A percentile compares a stretch with the other conserved stretches of the same genome.
Conservation (phyloP, 768 basidiomycete species). For the Cystofilobasidium capitatum region DNA sequence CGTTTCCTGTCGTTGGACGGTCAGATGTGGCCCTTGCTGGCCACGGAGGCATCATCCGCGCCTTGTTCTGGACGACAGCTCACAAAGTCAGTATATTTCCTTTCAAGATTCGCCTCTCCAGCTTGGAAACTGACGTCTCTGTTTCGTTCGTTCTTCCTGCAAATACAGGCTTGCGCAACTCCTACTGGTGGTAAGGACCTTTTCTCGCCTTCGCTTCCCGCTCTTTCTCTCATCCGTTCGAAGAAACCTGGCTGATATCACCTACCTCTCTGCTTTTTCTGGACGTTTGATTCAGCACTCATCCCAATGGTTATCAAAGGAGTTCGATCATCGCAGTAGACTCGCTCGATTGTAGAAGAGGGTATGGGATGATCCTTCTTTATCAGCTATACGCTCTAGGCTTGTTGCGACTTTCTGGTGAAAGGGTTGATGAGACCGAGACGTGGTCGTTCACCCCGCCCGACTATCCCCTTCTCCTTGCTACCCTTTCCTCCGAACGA, state of each 20-base stretch:
- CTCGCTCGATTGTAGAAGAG: neutral
- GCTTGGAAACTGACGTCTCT: neutral
- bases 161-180: neutral
- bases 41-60: neutral
- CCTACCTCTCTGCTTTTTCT: neutral
- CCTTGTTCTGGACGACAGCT: neutral
- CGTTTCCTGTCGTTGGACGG: too few species aligned
- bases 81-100: neutral
- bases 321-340: neutral
- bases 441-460: too few species aligned
- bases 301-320: constrained; percentile 6
- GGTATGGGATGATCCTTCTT: too few species aligned
- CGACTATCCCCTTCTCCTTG: too few species aligned
- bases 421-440: too few species aligned
- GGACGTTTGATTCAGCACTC: too few species aligned
- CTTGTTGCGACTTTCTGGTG: too few species aligned
- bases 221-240: neutral
- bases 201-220: neutral
- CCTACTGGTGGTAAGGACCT: neutral
- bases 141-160: neutral
- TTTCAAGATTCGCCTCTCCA: neutral
- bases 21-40: neutral
- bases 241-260: neutral
- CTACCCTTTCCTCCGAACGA: too few species aligned
- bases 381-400: too few species aligned